phyloP scores from a whole-genome alignment of 2,329 filamentous ascomycete genomes.

The Pseudocercospora vitis region DNA sequence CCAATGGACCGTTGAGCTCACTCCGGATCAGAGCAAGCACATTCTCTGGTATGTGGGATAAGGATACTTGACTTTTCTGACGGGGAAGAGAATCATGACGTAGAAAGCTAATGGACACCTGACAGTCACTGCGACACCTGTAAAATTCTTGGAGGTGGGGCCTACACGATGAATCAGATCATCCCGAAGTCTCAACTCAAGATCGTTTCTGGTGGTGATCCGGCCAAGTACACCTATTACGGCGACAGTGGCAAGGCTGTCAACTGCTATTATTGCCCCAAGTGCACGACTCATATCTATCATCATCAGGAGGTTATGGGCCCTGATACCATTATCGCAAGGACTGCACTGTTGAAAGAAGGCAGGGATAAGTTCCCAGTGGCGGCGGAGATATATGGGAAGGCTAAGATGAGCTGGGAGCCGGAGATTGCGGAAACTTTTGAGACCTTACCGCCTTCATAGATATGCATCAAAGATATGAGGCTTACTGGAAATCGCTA shows the following conservation, averaged over 20 bases:
- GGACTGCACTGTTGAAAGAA: constrained; percentile 52
- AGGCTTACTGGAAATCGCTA: too few relatives aligned
- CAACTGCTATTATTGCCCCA: constrained; percentile 59
- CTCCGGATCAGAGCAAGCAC: constrained; percentile 47
- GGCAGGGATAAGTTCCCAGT: constrained; percentile 51
- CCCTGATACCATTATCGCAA: constrained; percentile 53
- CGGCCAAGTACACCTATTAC: constrained; percentile 56
- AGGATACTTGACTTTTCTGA: too few relatives aligned
- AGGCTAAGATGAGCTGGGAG: constrained; percentile 54
- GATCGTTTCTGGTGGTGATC: constrained; percentile 52
- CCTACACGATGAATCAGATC: constrained; percentile 57
- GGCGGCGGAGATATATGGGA: constrained; percentile 56
- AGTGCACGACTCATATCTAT: constrained; percentile 57
- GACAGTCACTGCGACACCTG: constrained; percentile 58
- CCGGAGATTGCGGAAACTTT: constrained; percentile 52
- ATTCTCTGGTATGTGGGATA: constrained; percentile 44
- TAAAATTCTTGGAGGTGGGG: constrained; percentile 53
- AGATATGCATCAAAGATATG: too few relatives aligned
- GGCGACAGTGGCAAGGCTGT: constrained; percentile 51
- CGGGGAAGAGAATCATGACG: background rate
- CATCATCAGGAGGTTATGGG: constrained; percentile 56
- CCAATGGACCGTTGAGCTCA: constrained; percentile 53
- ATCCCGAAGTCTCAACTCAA: constrained; percentile 52
- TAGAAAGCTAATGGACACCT: background rate
- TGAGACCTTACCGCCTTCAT: constrained; percentile 46